A percentile compares a stretch with the other conserved stretches of the same genome.
phyloP scores from a whole-genome alignment of 768 basidiomycete genomes.

The Lentinula edodes region DNA sequence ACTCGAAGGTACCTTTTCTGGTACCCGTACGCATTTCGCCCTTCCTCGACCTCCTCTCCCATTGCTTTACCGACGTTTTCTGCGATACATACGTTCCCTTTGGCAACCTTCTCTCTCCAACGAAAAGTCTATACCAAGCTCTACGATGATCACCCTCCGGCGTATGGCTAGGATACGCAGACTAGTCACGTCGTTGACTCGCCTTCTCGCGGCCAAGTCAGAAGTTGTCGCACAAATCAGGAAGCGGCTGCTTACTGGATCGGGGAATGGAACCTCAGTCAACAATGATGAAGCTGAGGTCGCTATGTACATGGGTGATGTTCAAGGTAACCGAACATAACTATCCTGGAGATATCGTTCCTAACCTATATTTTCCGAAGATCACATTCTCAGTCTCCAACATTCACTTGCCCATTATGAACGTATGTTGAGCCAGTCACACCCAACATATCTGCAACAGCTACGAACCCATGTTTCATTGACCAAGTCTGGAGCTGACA shows the following conservation, averaged over 20 bases:
- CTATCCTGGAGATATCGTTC: neutral
- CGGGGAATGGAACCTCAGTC: conserved; percentile 24
- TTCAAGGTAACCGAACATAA: conserved; percentile 60
- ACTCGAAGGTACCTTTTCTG: neutral
- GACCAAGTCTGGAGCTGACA: conserved; percentile 59
- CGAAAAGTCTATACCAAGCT: conserved; percentile 1
- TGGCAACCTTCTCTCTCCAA: neutral
- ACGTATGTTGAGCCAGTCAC: conserved; percentile 80
- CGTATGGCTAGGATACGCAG: conserved; percentile 77
- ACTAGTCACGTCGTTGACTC: conserved; percentile 71
- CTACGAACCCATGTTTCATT: conserved; percentile 57
- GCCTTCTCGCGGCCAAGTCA: conserved; percentile 74
- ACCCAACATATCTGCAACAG: conserved; percentile 80
- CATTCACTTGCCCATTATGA: conserved; percentile 84
- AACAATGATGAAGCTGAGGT: conserved; percentile 61
- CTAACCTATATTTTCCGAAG: conserved; percentile 30
- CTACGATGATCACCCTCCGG: conserved; percentile 47
- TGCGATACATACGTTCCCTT: conserved; percentile 23
- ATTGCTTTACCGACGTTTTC: conserved; percentile 29
- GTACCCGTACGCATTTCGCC: conserved; percentile 6
- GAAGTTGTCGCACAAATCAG: conserved; percentile 77
- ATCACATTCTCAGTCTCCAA: conserved; percentile 87
- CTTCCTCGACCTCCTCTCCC: conserved; percentile 26
- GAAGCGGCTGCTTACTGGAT: conserved; percentile 58
- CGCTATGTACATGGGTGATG: conserved; percentile 84